phyloP scores from a whole-genome alignment of 2,329 filamentous ascomycete species.

The Nigrograna mackinnonii region DNA sequence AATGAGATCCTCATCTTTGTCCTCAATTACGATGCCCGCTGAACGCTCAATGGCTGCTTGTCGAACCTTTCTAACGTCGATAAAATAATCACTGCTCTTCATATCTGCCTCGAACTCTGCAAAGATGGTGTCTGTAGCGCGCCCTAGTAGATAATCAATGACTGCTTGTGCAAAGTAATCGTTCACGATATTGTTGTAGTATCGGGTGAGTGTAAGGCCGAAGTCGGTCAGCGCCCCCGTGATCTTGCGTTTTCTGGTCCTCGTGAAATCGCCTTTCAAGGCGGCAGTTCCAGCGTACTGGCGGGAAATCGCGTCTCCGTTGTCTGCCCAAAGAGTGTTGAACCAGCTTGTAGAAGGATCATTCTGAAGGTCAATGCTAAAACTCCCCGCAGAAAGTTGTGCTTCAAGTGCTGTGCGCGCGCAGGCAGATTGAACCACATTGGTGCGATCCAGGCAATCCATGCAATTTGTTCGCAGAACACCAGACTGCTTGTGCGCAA shows the following conservation, averaged over 20 bases:
- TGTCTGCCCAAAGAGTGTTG: conserved; percentile 96
- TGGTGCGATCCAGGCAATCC: conserved; percentile 96
- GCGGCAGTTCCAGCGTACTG: conserved; percentile 96
- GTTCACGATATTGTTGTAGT: conserved; percentile 88
- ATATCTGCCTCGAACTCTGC: conserved; percentile 93
- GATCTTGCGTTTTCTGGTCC: conserved; percentile 87
- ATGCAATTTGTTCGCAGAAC: conserved; percentile 96
- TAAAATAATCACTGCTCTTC: conserved; percentile 88
- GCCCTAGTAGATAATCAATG: conserved; percentile 92
- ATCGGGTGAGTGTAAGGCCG: conserved; percentile 80
- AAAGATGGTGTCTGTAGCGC: conserved; percentile 82
- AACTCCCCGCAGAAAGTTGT: conserved; percentile 76
- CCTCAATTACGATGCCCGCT: conserved; percentile 76
- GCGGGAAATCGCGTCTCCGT: conserved; percentile 92
- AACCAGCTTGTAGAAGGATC: conserved; percentile 90
- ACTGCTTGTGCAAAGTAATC: conserved; percentile 96
- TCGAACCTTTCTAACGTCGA: conserved; percentile 82
- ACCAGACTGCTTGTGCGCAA: conserved; percentile 64
- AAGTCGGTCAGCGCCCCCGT: conserved; percentile 90
- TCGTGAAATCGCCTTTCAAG: conserved; percentile 94
- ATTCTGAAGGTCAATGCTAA: conserved; percentile 72
- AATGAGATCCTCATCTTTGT: conserved; percentile 81
- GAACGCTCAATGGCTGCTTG: conserved; percentile 90
- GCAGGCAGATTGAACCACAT: conserved; percentile 92
- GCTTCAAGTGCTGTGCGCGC: conserved; percentile 79